These are phyloP conservation scores for Austroboletus novae-zelandiae DNA, from an alignment of 1,284 basidiomycete species.

Conservation along the genomic window DNA sequence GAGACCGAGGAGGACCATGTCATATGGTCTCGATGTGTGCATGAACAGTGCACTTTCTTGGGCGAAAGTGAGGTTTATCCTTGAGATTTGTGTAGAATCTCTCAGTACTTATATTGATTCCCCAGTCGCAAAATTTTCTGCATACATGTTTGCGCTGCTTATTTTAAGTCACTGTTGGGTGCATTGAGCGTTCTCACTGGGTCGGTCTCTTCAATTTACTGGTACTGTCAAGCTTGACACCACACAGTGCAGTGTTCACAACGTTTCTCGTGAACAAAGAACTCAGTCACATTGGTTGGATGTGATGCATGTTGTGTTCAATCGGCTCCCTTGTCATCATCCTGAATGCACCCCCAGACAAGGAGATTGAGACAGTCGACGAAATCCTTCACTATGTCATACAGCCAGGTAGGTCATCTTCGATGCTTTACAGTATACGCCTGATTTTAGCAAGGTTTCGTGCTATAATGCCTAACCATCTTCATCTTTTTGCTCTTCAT, in stretches of 20 bases:
- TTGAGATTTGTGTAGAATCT: too few species aligned
- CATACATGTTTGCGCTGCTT: slow-evolving; percentile 97
- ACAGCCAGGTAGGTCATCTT: slow-evolving; percentile 72
- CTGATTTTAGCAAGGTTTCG: slow-evolving; percentile 59
- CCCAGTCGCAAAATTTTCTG: slow-evolving; percentile 97
- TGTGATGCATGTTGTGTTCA: slow-evolving; percentile 91
- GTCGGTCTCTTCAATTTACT: slow-evolving; percentile 44
- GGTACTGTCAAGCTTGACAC: slow-evolving; percentile 10
- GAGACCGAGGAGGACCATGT: too few species aligned
- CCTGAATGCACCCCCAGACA: slow-evolving; percentile 95
- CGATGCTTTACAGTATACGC: background rate
- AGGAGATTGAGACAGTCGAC: slow-evolving; percentile 90
- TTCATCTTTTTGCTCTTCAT: slow-evolving; percentile 81
- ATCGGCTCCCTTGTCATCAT: slow-evolving; percentile 95
- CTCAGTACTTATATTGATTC: too few species aligned
- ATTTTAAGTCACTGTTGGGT: slow-evolving; percentile 91
- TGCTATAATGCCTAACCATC: slow-evolving; percentile 87
- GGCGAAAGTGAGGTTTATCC: too few species aligned
- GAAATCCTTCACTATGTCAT: slow-evolving; percentile 90
- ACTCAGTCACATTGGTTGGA: slow-evolving; percentile 88
- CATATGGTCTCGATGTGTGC: too few species aligned
- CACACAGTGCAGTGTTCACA: slow-evolving; percentile 81
- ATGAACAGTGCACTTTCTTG: too few species aligned
- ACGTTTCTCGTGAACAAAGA: slow-evolving; percentile 93
- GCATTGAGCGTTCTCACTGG: slow-evolving; percentile 97